Conservation (phyloP, 306 rosid species). For the Pyrus betulifolia region DNA sequence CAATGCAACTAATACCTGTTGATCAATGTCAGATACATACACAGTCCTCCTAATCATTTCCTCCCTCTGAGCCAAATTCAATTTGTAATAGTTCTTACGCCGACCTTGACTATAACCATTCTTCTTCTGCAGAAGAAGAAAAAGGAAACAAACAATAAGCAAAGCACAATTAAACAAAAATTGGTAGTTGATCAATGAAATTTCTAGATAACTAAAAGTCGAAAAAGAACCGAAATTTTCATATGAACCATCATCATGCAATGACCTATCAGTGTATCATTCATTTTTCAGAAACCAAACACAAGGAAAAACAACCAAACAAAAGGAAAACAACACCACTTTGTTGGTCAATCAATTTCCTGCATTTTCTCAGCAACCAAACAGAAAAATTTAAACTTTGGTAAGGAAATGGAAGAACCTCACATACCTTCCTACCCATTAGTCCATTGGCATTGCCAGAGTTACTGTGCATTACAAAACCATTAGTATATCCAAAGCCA, state of each 20-base stretch:
- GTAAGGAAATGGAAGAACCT: background rate
- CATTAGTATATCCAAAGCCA: slow-evolving; percentile 58
- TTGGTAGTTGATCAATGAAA: background rate
- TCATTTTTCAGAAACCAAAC: background rate
- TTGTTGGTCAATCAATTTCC: background rate
- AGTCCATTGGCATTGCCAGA: slow-evolving; percentile 44
- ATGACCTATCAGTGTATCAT: background rate
- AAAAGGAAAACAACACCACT: background rate
- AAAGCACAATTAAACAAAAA: background rate
- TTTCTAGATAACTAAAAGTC: background rate
- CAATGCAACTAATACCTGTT: slow-evolving; percentile 43
- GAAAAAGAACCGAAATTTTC: background rate
- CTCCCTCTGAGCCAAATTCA: slow-evolving; percentile 65
- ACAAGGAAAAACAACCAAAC: background rate
- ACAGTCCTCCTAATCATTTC: slow-evolving; percentile 95
- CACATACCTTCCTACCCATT: slow-evolving; percentile 52
- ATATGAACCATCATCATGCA: background rate
- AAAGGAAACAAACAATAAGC: background rate
- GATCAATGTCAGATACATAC: slow-evolving; percentile 97
- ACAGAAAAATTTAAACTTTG: background rate
- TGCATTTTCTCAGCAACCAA: slow-evolving; percentile 6
- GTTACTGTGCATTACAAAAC: slow-evolving; percentile 28
- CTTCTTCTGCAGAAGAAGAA: slow-evolving; percentile 53
- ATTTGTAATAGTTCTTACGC: slow-evolving; percentile 54
- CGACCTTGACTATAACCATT: slow-evolving; percentile 74